Base-by-base conservation (phyloP, 2,329 filamentous ascomycete species). In the Cordyceps sp. region DNA sequence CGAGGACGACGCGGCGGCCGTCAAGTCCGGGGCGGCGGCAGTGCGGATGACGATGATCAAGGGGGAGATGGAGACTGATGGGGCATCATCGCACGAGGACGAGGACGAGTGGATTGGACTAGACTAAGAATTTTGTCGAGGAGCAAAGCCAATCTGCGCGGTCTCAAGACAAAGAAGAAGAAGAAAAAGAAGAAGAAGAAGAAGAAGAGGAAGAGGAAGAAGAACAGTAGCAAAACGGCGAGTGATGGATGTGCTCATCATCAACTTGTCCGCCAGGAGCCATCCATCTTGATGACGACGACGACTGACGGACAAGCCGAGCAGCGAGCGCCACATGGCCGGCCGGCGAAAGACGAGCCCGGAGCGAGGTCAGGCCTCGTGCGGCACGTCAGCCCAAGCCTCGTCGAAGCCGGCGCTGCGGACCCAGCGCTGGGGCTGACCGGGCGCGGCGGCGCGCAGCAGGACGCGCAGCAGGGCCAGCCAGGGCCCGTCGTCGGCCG, bases 361-460 rank as follows among this genome's bases (percentile, higher is more conserved):
- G n/a, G n/a, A n/a, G n/a, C n/a, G 13, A 9, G 16, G 22, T 29
- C 10, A 23, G 21, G 13, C 20, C 12, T 13, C 15, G 23, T 28
- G 40, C n/a, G 51, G 49, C 46, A 53, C 40, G 4, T 44, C 59
- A 43, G 64, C 54, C 78, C 80, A 85, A 4, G 74, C 73, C 44
- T 76, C 62, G 1, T 73, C 62, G 40, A 78, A 71, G 0, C 78
- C 79, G 26, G 64, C 61, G 29, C 62, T 64, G 16, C 71, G 57
- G 10, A 79, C 66, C 76, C 77, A 85, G 6, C 19, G 22, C 20
- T 46, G 52, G 2, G 51, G 49, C 4, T 61, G 64, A 1, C 56
- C 52, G 2, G 52, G 57, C 45, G 78, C 69, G 10, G 73, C 66
- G 15, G 64, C 64, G 46, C 81, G 75, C 32, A 78, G 54, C 10